Percentiles rank a stretch among this genome's conserved stretches.
These are phyloP conservation scores for Gastrolobium bilobum DNA, from an alignment of 306 rosid genomes.

Conservation along the genomic window DNA sequence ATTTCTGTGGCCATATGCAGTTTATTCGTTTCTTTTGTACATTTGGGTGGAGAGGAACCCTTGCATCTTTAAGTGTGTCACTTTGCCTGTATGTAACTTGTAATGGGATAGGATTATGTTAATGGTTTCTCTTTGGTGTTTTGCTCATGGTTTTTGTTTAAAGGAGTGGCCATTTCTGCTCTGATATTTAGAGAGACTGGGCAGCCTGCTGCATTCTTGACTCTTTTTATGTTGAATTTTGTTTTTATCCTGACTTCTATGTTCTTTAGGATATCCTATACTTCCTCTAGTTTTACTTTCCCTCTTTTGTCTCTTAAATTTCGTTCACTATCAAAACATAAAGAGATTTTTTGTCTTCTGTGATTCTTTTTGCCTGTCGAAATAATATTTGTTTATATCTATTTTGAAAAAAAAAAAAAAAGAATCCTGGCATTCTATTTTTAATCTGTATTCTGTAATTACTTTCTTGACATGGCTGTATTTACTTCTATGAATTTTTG, in stretches of 20 bases:
- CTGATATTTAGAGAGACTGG: neutral
- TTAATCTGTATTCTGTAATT: neutral
- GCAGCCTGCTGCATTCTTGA: neutral
- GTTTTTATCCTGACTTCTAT: neutral
- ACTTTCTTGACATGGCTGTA: neutral
- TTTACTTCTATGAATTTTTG: neutral
- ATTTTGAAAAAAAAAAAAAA: neutral
- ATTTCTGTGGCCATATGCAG: neutral
- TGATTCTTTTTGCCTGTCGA: neutral
- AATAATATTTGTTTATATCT: neutral
- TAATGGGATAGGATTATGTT: neutral
- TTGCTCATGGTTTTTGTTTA: neutral
- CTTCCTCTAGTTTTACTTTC: neutral
- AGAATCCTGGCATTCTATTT: neutral
- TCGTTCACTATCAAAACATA: neutral
- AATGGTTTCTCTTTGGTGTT: neutral
- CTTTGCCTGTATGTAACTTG: neutral
- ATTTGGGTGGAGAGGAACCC: neutral
- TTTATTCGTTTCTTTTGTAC: slow-evolving; percentile 3
- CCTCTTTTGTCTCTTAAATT: neutral
- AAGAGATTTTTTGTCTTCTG: neutral
- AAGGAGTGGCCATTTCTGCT: neutral
- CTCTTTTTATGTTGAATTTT: neutral
- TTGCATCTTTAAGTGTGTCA: neutral
- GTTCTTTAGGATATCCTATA: neutral